Conservation (phyloP, 169 alveolate genomes). For the Eimeria sp. region DNA sequence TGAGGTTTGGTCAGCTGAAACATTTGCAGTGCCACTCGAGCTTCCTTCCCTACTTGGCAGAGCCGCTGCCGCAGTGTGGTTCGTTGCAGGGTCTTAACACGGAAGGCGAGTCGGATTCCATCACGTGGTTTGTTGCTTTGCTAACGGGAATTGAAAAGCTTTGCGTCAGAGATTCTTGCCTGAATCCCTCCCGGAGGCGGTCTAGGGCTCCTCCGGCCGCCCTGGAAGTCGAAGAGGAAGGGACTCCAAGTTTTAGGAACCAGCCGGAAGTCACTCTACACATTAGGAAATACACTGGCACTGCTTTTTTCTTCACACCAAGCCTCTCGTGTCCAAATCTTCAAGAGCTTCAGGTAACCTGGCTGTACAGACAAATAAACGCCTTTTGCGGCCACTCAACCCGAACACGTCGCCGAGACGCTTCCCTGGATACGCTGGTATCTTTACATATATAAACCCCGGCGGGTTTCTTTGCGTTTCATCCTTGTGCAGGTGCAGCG, state of each 20-base stretch:
- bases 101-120: conserved; percentile 45
- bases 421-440: neutral
- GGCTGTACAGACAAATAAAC: neutral
- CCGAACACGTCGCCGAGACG: neutral
- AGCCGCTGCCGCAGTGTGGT: conserved; percentile 70
- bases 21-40: conserved; percentile 67
- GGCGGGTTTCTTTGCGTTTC: neutral
- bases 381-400: neutral
- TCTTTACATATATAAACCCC: too few relatives aligned
- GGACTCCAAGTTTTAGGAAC: neutral
- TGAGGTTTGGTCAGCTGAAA: conserved; percentile 58
- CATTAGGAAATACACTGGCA: conserved; percentile 47
- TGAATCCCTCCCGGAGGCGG: conserved; percentile 45
- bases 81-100: conserved; percentile 30
- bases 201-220: conserved; percentile 19
- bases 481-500: conserved; percentile 55
- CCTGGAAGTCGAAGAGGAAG: conserved; percentile 26
- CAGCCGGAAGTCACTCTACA: conserved; percentile 34
- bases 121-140: conserved; percentile 56
- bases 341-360: conserved; percentile 38
- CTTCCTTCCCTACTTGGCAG: conserved; percentile 70
- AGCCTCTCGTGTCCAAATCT: conserved; percentile 41
- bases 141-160: conserved; percentile 35
- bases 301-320: conserved; percentile 45
- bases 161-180: conserved; percentile 55